Evolutionary conservation across 306 rosid genomes (phyloP).

Genomic region (Betula pendula): DNA sequence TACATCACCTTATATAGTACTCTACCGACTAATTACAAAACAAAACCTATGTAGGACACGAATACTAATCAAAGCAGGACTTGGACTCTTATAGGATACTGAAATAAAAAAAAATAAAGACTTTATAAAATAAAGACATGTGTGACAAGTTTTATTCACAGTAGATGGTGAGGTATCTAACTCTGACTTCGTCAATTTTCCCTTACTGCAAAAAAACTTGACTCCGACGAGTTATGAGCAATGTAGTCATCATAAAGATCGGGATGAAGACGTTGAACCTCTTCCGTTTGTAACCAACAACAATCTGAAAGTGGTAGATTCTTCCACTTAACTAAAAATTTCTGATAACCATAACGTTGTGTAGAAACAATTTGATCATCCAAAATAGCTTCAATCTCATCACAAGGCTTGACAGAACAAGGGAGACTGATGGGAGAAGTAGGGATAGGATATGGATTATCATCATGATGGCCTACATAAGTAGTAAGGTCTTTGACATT

Average conservation of each 20-base stretch:
- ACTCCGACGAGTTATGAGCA: background rate
- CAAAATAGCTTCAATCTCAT: background rate
- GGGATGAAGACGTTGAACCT: background rate
- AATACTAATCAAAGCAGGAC: no score
- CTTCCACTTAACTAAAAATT: background rate
- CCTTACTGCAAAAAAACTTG: background rate
- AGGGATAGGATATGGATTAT: background rate
- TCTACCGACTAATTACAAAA: no score
- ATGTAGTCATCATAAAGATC: background rate
- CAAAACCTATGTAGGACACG: no score
- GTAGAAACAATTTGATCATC: background rate
- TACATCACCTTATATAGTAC: no score
- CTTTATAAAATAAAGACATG: no score
- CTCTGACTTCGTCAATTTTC: background rate
- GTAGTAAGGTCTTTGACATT: background rate
- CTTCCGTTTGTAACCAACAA: background rate
- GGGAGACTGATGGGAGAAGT: accelerated
- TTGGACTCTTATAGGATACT: no score
- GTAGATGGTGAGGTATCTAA: no score
- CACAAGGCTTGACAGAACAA: background rate
- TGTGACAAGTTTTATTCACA: no score
- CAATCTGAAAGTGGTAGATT: background rate
- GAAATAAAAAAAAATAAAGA: no score
- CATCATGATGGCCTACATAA: background rate
- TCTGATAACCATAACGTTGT: background rate